Conservation (phyloP, 768 basidiomycete genomes). For the Grammothele lineata region DNA sequence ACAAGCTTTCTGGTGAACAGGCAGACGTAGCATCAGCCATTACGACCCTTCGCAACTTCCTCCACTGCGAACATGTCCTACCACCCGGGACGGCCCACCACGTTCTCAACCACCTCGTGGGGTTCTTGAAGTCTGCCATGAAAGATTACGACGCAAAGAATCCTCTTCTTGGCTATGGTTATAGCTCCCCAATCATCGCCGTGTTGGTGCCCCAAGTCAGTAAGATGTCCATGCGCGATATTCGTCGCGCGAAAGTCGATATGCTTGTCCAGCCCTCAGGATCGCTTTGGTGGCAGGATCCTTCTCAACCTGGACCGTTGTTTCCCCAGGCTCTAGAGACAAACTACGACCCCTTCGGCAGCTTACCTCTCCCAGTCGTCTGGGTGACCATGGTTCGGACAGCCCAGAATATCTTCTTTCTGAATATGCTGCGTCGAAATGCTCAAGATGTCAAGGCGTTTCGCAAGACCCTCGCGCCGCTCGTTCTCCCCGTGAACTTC, state of each 20-base stretch:
- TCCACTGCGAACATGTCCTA: constrained; percentile 51
- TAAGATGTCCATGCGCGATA: constrained; percentile 66
- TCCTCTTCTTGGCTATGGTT: constrained; percentile 49
- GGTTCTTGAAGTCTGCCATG: constrained; percentile 55
- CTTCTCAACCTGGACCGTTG: constrained; percentile 54
- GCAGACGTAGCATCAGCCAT: constrained; percentile 45
- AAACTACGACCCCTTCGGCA: constrained; percentile 20
- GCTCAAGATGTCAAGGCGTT: constrained; percentile 65
- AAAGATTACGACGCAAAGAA: constrained; percentile 40
- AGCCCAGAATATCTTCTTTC: constrained; percentile 67
- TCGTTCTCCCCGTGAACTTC: constrained; percentile 50
- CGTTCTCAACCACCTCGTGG: constrained; percentile 66
- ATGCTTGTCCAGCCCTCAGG: constrained; percentile 65
- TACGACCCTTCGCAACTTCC: constrained; percentile 47
- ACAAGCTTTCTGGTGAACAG: constrained; percentile 50
- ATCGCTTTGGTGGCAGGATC: constrained; percentile 60
- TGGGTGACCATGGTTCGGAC: constrained; percentile 60
- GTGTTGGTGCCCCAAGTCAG: constrained; percentile 60
- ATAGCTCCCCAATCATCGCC: constrained; percentile 53
- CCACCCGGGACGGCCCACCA: constrained; percentile 65
- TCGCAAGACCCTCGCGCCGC: constrained; percentile 58
- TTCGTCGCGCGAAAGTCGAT: constrained; percentile 71
- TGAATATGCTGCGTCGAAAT: constrained; percentile 59
- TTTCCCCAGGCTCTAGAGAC: constrained; percentile 46
- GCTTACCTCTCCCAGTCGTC: constrained; percentile 39